These are phyloP conservation scores for Coelastrella sp. DNA, from an alignment of 139 green algal genomes.

Conservation along the genomic window DNA sequence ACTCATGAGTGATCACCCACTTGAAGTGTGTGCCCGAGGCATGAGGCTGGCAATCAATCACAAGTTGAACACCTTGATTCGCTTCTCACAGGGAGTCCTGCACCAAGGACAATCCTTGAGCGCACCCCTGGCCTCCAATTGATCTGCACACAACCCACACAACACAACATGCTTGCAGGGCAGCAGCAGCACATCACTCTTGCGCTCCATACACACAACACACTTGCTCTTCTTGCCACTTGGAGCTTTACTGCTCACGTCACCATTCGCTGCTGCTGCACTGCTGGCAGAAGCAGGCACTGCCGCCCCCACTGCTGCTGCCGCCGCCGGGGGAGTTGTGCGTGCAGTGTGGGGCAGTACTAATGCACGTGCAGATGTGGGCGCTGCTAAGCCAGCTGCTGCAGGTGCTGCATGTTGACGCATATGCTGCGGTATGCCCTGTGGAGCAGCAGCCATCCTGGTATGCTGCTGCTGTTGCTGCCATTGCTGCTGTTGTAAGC, in stretches of 20 bases:
- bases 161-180: neutral
- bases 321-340: neutral
- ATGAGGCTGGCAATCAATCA: no score
- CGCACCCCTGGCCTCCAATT: neutral
- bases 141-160: neutral
- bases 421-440: neutral
- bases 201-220: neutral
- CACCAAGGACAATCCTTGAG: neutral
- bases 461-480: no score
- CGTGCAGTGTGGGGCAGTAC: neutral
- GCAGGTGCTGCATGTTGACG: neutral
- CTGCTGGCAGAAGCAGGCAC: neutral
- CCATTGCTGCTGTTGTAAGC: neutral
- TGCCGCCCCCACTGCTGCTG: neutral
- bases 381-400: neutral
- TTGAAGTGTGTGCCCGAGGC: no score
- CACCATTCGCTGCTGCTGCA: neutral
- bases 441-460: no score
- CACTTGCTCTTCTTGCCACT: neutral
- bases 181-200: neutral
- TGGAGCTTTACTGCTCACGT: neutral
- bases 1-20: no score
- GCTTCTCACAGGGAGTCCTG: neutral
- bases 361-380: neutral
- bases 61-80: neutral